phyloP scores from a whole-genome alignment of 2,329 filamentous ascomycete species.

The Ascochyta clinopodiicola region DNA sequence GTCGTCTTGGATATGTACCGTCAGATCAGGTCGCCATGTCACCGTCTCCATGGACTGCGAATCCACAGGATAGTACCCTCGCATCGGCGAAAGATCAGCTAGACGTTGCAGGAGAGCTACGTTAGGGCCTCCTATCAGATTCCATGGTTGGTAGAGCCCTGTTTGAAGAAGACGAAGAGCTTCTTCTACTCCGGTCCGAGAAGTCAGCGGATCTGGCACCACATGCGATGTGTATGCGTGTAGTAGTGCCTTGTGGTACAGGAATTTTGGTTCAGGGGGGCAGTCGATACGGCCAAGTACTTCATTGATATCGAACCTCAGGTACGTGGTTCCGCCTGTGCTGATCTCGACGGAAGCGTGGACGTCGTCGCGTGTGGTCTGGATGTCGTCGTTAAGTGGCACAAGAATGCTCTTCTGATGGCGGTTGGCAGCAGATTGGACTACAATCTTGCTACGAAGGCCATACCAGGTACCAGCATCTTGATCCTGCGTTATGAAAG shows the following conservation, averaged over 20 bases:
- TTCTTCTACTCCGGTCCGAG: conserved; percentile 67
- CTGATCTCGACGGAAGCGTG: conserved; percentile 55
- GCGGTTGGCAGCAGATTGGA: conserved; percentile 51
- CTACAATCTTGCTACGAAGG: conserved; percentile 63
- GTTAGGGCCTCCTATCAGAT: conserved; percentile 10
- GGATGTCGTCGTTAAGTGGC: background rate
- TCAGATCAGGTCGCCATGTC: conserved; percentile 36
- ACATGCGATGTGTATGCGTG: conserved; percentile 68
- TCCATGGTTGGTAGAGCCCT: conserved; percentile 54
- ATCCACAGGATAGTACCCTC: conserved; percentile 40
- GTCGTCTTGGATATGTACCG: conserved; percentile 42
- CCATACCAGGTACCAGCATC: conserved; percentile 68
- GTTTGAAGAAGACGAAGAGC: conserved; percentile 59
- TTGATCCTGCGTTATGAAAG: conserved; percentile 64
- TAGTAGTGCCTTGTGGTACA: conserved; percentile 64
- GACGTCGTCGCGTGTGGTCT: conserved; percentile 23
- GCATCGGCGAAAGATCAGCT: conserved; percentile 46
- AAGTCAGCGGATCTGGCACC: conserved; percentile 64
- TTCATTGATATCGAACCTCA: conserved; percentile 61
- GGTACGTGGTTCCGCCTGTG: conserved; percentile 50
- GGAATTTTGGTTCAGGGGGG: conserved; percentile 60
- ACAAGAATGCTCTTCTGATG: conserved; percentile 55
- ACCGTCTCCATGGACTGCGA: conserved; percentile 39
- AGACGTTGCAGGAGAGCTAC: conserved; percentile 28
- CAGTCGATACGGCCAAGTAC: conserved; percentile 64